phyloP scores from a whole-genome alignment of 2,329 filamentous ascomycete species.

The Kalmusia sp. region DNA sequence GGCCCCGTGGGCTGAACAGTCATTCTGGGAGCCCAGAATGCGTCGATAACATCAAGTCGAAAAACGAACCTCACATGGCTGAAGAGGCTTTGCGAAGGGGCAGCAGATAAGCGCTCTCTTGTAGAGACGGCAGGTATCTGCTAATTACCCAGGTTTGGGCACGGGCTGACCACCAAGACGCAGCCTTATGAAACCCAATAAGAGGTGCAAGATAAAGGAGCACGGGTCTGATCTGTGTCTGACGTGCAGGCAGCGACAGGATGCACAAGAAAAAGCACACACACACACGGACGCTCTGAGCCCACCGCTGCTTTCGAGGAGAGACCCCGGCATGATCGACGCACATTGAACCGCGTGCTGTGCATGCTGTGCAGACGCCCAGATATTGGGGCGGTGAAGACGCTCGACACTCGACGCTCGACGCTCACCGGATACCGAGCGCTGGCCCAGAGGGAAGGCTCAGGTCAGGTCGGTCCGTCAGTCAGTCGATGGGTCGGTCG shows the following conservation, averaged over 20 bases:
- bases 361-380: too few relatives aligned
- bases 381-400: too few relatives aligned
- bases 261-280: neutral
- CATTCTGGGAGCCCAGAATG: neutral
- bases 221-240: neutral
- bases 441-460: too few relatives aligned
- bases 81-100: neutral
- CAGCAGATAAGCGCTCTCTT: constrained; percentile 1
- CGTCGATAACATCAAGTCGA: neutral
- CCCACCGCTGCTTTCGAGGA: neutral
- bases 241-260: neutral
- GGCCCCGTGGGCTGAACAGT: constrained; percentile 2
- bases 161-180: neutral
- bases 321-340: too few relatives aligned
- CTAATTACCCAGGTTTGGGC: neutral
- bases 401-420: too few relatives aligned
- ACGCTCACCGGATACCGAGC: too few relatives aligned
- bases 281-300: neutral
- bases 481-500: too few relatives aligned
- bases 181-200: neutral
- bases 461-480: too few relatives aligned
- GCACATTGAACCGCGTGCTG: too few relatives aligned
- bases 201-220: neutral
- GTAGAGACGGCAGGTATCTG: neutral
- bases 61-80: neutral